Evolutionary conservation across 2,329 filamentous ascomycete species (phyloP), one percentile per base, ranked within the genome.

Genomic region (Scolecobasidium constrictum): DNA sequence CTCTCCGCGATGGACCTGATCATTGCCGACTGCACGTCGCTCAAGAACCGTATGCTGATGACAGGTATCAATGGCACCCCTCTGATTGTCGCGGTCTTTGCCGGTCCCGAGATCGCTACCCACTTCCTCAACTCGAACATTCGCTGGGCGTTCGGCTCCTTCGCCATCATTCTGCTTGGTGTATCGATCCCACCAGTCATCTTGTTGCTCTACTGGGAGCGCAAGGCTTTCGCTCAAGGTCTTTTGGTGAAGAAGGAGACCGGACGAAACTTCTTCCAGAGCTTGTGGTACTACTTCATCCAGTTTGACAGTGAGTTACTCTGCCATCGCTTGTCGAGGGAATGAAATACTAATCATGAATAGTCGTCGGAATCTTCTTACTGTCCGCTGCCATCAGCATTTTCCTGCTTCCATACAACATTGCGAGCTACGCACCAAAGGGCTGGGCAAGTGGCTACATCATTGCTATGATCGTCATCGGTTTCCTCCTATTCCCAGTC

Each of bases 241-340:
- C 50, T 78, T 2, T 54, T 75, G 11, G 52, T 60, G 6, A 58
- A 56, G 12, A 51, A 60, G 2, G 66, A 61, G 15, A 60, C 64
- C 49, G 66, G 66, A 4, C 65, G 77, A 18, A 73, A 64, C 1
- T 16, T 58, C 1, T 17, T 54, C 5, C 62, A 77, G 50, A 71
- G 67, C 2, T 43, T 77, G 20, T 52, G 61, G 33, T 61, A 74
- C 53, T 81, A 81, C 56, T 53, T 67, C n/a, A 62, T 73, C 37
- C 73, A 83, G 50, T 79, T 84, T 47, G 81, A 85, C 53, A 53
- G n/a, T n/a, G n/a, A n/a, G n/a, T n/a, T n/a, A n/a, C n/a, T n/a
- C n/a, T n/a, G n/a, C n/a, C n/a, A n/a, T n/a, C n/a, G n/a, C n/a
- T n/a, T n/a, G n/a, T n/a, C n/a, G n/a, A n/a, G n/a, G n/a, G n/a